Evolutionary conservation across 345 rosid species (phyloP), one percentile per base, ranked within the genome.

Genomic region (Trapa incisa): DNA sequence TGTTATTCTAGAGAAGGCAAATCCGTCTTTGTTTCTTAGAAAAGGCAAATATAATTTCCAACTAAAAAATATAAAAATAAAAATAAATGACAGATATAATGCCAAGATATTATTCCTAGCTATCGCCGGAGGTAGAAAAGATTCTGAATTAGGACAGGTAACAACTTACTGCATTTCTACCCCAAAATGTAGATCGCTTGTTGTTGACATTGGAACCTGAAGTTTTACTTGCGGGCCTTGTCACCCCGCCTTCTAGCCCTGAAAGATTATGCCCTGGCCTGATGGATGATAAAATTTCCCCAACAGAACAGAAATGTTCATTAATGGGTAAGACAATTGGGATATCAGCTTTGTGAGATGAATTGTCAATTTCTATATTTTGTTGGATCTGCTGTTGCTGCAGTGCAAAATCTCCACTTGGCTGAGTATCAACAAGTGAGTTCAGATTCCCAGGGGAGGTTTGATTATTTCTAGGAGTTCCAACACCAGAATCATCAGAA

Each of bases 141-240:
- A 67, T 15, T 37, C 13, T 37, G 37, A 66, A 1, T 58, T 69
- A 69, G 43, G 73, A 74, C 17, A 68, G 72, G 58, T 47, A 58
- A 69, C 58, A 56, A 82, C 97, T 80, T 78, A 94, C 99, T 77
- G 74, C 79, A 76, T 85, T 89, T 83, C 97, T 88, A 75, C 96
- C 90, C 99, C 99, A 91, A 74, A 94, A 87, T 64, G 91, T 73
- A 74, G 95, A 70, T 42, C 90, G 81, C 82, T 87, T 91, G 38
- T 85, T 58, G 65, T 75, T 83, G 73, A 60, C 68, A 74, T 81
- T 85, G 67, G 98, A 84, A 68, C 85, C 81, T 15, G 88, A 74
- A 73, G 75, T 72, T 79, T 87, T 90, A 81, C 81, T 79, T 61
- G 70, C 67, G 5, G 88, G 39, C 85, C 85, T 91, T 73, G 83